These are phyloP conservation scores for Aspergillus tubingensis DNA, from an alignment of 2,329 filamentous ascomycete genomes.

Conservation along the genomic window DNA sequence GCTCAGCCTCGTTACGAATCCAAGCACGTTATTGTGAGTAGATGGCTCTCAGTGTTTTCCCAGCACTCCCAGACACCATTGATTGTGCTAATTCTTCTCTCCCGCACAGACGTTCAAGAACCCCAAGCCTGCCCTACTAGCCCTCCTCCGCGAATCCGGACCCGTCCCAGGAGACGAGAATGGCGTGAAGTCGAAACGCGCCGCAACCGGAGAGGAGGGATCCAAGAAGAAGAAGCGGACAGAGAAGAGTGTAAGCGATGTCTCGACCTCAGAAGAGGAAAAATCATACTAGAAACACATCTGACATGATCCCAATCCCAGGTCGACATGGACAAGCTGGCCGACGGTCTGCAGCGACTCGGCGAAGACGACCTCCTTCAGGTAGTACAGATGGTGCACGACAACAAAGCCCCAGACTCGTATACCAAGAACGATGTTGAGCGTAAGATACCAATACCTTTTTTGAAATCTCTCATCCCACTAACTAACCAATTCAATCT, in stretches of 20 bases:
- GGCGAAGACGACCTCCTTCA: constrained; percentile 90
- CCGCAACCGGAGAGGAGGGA: constrained; percentile 57
- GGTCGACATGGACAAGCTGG: constrained; percentile 94
- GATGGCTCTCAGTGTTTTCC: background rate
- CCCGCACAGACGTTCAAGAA: constrained; percentile 74
- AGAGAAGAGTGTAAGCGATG: constrained; percentile 56
- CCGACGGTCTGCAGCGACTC: constrained; percentile 84
- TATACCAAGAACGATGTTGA: constrained; percentile 98
- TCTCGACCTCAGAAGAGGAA: background rate
- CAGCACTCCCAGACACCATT: background rate
- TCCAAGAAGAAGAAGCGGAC: constrained; percentile 76
- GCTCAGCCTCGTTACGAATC: constrained; percentile 76
- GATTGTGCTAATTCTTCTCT: background rate
- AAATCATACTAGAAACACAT: background rate
- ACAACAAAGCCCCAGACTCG: constrained; percentile 90
- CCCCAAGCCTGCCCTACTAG: constrained; percentile 81
- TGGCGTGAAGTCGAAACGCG: constrained; percentile 63
- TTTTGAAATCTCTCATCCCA: background rate
- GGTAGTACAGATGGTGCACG: constrained; percentile 96
- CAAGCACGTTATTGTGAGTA: constrained; percentile 69
- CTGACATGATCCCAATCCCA: constrained; percentile 26
- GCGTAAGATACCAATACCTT: constrained; percentile 59
- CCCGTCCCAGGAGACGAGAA: constrained; percentile 75
- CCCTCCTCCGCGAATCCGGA: constrained; percentile 78
- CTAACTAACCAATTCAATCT: constrained; percentile 33